Percentiles rank a stretch among this genome's conserved stretches.
Conservation (phyloP, 371 early-diverging fungal species). For the Rhizopus delemar region DNA sequence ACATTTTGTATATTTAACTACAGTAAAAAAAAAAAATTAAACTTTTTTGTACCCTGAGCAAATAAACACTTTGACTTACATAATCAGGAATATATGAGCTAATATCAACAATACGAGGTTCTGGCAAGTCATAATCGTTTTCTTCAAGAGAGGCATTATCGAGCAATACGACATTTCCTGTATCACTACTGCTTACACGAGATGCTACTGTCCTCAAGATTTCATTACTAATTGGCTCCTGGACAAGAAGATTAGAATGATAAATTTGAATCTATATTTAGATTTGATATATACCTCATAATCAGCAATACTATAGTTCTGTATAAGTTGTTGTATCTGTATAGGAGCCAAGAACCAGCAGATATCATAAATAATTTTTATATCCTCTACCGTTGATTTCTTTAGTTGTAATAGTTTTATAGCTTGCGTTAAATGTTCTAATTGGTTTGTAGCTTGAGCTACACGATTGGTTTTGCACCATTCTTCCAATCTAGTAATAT, state of each 20-base stretch:
- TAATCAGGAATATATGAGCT: constrained; percentile 57
- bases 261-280: not conserved
- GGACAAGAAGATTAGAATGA: constrained; percentile 2
- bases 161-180: constrained; percentile 81
- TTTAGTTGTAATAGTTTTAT: constrained; percentile 93
- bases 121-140: constrained; percentile 63
- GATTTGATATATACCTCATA: constrained; percentile 73
- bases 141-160: constrained; percentile 82
- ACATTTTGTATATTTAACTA: constrained; percentile 7
- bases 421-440: constrained; percentile 91
- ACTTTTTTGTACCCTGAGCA: not conserved
- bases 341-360: constrained; percentile 93
- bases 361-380: constrained; percentile 93
- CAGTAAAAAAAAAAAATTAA: not conserved
- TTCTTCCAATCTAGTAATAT: constrained; percentile 92
- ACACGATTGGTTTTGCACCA: constrained; percentile 95
- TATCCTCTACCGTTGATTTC: constrained; percentile 87
- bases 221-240: constrained; percentile 84
- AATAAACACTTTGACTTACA: constrained; percentile 28
- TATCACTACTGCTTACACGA: constrained; percentile 81
- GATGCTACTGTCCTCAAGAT: constrained; percentile 88
- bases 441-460: constrained; percentile 84
- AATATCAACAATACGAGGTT: constrained; percentile 56
- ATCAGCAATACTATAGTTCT: constrained; percentile 74
- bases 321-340: constrained; percentile 93